These are phyloP conservation scores for Deuterostichococcus epilithicus DNA, from an alignment of 139 green algal genomes.

Conservation along the genomic window DNA sequence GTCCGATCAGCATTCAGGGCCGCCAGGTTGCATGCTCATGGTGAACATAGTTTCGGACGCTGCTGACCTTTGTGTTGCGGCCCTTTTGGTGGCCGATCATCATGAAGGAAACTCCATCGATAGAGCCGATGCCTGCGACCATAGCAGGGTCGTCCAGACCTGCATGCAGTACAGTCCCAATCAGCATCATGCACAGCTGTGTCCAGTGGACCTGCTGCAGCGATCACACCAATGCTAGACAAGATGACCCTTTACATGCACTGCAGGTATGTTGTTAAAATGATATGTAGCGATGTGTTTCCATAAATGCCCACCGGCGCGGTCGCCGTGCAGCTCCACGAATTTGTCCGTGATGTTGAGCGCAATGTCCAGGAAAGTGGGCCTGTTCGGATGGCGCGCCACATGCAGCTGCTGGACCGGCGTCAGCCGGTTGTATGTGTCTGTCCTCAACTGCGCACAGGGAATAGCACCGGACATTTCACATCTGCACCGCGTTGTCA, in stretches of 20 bases:
- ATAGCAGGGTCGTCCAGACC: slow-evolving; percentile 92
- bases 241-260: too few species aligned
- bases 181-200: too few species aligned
- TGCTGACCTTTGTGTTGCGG: slow-evolving; percentile 89
- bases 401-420: slow-evolving; percentile 90
- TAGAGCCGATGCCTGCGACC: slow-evolving; percentile 88
- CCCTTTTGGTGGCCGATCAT: slow-evolving; percentile 98
- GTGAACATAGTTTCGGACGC: not conserved
- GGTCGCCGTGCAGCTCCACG: slow-evolving; percentile 96
- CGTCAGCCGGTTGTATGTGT: slow-evolving; percentile 92
- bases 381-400: slow-evolving; percentile 90
- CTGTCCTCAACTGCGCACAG: slow-evolving; percentile 84
- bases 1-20: too few species aligned
- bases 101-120: slow-evolving; percentile 93
- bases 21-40: not conserved
- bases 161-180: too few species aligned
- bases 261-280: too few species aligned
- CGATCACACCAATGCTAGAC: too few species aligned
- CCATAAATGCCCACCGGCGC: slow-evolving; percentile 36
- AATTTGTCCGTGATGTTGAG: slow-evolving; percentile 96
- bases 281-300: too few species aligned
- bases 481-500: not conserved
- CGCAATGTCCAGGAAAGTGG: slow-evolving; percentile 95
- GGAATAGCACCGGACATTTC: not conserved
- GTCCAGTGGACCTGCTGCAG: too few species aligned